Evolutionary conservation across 2,329 filamentous ascomycete species (phyloP), one percentile per base, ranked within the genome.

Genomic region (Hymenoscyphus infarciens): DNA sequence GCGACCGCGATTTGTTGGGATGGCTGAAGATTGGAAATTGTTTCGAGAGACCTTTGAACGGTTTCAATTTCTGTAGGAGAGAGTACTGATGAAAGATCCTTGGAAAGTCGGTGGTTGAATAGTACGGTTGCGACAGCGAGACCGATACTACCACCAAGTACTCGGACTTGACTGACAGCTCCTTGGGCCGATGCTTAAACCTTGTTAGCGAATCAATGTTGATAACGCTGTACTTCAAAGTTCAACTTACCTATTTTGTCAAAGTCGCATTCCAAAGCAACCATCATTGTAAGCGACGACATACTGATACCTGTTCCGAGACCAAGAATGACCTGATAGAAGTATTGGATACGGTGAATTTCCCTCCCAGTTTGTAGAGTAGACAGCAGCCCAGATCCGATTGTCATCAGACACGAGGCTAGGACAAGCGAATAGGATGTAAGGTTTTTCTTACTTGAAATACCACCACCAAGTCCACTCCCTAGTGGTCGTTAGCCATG

Each of bases 311-410:
- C 61, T 35, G 60, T 22, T 5, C 61, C 61, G 13, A 63, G 39
- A 1, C 61, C 61, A 19, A 60, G 27, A 38, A 63, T 45, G 11
- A 53, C 57, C 35, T 63, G 38, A 31, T 57, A 63, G 8, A 25
- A 57, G 11, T 54, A 60, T 31, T 56, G 25, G 13, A 38, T 38
- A 15, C 35, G 35, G 13, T 38, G 35, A 38, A 38, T 29, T 52
- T 53, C 15, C 13, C 38, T 53, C 16, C 61, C 10, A 35, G 5
- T 4, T 42, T 49, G 16, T 11, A 16, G 3, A 16, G 61, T 63
- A 10, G 61, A 63, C 25, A 63, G 10, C 6, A 54, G 35, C 11
- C 29, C 61, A 29, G 16, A 31, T 7, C 61, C 61, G 35, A 60
- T 57, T n/a, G 27, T 29, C 53, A 59, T 59, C 11, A 60, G 39